phyloP scores from a whole-genome alignment of 306 rosid genomes.

The Quercus gilva region DNA sequence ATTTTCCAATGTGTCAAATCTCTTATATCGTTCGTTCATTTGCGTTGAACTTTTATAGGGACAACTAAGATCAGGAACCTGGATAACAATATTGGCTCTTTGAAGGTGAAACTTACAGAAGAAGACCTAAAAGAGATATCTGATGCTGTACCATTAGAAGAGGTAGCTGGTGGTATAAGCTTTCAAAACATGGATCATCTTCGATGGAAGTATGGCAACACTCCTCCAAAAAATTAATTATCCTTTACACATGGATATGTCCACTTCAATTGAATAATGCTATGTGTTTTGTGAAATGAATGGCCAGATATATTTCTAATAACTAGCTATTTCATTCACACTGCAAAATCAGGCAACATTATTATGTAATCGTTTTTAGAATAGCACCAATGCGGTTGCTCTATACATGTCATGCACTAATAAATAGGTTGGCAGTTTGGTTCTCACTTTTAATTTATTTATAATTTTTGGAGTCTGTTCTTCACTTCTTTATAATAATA shows the following conservation, averaged over 20 bases:
- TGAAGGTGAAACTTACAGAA: conserved; percentile 44
- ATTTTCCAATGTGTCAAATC: no score
- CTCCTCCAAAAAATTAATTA: conserved; percentile 42
- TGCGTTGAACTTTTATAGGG: conserved; percentile 20
- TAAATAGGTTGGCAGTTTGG: no score
- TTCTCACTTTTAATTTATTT: no score
- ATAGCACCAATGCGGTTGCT: no score
- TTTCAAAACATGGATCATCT: background rate
- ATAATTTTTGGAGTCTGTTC: no score
- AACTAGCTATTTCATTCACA: no score
- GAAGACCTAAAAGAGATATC: conserved; percentile 45
- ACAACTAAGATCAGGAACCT: conserved; percentile 69
- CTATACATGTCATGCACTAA: no score
- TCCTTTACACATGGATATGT: background rate
- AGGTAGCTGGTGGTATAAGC: conserved; percentile 48
- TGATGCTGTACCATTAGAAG: conserved; percentile 42
- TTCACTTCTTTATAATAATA: no score
- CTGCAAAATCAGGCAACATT: no score
- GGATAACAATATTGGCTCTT: conserved; percentile 51
- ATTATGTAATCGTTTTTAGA: no score
- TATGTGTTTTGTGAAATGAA: background rate
- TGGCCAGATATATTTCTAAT: background rate
- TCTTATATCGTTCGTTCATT: no score
- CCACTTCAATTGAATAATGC: background rate
- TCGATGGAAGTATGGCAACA: conserved; percentile 47